Conservation (phyloP, 2,329 filamentous ascomycete genomes). For the Phialophora verrucosa region DNA sequence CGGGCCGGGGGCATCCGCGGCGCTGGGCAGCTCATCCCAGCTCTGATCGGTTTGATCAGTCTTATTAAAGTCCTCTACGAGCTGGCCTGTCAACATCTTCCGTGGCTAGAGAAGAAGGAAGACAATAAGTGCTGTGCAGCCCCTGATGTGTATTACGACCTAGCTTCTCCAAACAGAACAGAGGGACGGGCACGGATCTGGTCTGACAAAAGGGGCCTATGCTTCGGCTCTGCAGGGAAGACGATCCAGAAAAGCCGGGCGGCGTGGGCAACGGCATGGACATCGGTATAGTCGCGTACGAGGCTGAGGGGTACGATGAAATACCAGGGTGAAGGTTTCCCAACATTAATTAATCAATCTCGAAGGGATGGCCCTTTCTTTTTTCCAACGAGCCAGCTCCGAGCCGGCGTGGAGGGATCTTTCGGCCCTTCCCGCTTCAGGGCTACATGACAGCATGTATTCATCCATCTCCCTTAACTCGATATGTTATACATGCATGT, state of each 20-base stretch:
- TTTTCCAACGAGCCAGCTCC: neutral
- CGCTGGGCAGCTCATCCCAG: constrained; percentile 23
- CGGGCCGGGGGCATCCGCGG: constrained; percentile 6
- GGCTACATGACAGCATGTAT: too few species aligned
- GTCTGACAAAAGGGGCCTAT: neutral
- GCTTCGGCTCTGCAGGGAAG: neutral
- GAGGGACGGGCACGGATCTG: neutral
- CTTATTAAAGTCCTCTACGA: constrained; percentile 20
- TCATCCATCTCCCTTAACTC: too few species aligned
- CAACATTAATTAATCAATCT: neutral
- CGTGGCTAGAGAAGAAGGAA: constrained; percentile 16
- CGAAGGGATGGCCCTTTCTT: neutral
- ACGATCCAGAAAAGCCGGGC: neutral
- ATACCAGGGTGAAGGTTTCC: neutral
- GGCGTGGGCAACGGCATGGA: neutral
- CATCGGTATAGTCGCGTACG: neutral
- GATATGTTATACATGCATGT: too few species aligned
- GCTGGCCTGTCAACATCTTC: constrained; percentile 1
- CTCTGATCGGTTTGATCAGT: constrained; percentile 25
- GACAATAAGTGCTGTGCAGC: neutral
- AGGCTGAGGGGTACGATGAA: neutral
- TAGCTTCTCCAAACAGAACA: neutral
- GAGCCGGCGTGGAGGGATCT: neutral
- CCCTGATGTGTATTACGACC: neutral
- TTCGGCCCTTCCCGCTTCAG: too few species aligned